Percentiles rank a stretch among this genome's conserved stretches.
These are phyloP conservation scores for Trichosporon sp. DNA, from an alignment of 1,284 basidiomycete species.

Conservation along the genomic window DNA sequence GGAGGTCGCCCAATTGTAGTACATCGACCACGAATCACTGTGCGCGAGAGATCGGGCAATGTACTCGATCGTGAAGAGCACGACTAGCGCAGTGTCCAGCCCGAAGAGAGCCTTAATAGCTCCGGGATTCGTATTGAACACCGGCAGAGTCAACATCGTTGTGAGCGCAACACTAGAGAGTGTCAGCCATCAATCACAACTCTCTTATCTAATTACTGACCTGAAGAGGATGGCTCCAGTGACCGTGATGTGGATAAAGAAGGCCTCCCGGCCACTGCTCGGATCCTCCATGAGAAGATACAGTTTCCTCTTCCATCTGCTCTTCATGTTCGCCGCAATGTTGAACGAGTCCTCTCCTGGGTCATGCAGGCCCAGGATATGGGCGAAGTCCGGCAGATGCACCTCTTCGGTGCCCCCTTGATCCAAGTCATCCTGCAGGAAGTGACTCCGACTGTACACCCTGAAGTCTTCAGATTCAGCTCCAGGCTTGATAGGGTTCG, in stretches of 20 bases:
- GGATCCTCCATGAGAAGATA: slow-evolving; percentile 57
- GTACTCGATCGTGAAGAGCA: slow-evolving; percentile 76
- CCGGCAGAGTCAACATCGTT: slow-evolving; percentile 78
- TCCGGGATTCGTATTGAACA: slow-evolving; percentile 67
- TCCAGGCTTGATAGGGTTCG: slow-evolving; percentile 10
- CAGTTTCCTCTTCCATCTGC: slow-evolving; percentile 52
- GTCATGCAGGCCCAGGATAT: slow-evolving; percentile 51
- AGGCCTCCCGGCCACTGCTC: slow-evolving; percentile 52
- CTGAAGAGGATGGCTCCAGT: slow-evolving; percentile 56
- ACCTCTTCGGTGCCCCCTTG: slow-evolving; percentile 42
- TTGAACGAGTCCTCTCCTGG: slow-evolving; percentile 56
- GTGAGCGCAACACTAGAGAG: slow-evolving; percentile 77
- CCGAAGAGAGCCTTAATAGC: slow-evolving; percentile 77
- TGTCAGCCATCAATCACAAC: slow-evolving; percentile 4
- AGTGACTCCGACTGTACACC: slow-evolving; percentile 19
- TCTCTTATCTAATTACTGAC: slow-evolving; percentile 36
- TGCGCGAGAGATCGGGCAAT: slow-evolving; percentile 53
- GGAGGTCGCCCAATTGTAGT: slow-evolving; percentile 58
- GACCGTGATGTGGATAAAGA: slow-evolving; percentile 53
- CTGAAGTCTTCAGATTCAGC: not conserved
- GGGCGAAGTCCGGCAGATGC: slow-evolving; percentile 53
- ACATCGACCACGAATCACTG: slow-evolving; percentile 54
- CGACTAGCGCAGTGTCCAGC: slow-evolving; percentile 71
- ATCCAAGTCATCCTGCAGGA: slow-evolving; percentile 33
- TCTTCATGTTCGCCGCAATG: slow-evolving; percentile 49